Evolutionary conservation across 1,284 basidiomycete genomes (phyloP), one percentile per base, ranked within the genome.

Genomic region (Heterobasidion parviporum): DNA sequence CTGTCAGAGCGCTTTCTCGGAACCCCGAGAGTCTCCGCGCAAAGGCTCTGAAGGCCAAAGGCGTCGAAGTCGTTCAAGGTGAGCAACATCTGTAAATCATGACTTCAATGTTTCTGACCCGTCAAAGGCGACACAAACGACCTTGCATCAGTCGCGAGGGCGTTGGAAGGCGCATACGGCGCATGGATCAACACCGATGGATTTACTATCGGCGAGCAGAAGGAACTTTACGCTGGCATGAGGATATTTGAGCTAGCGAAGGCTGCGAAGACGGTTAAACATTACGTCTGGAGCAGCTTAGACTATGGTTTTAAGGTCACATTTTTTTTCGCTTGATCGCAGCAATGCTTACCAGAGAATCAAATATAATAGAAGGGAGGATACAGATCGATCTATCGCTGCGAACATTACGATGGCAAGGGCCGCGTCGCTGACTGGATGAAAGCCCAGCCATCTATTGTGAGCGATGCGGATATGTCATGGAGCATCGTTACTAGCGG

Each of bases 191-290:
- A 78, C 59, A 74, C 72, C 8, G 75, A 77, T 56, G 72, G 73
- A 3, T 77, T 75, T 61, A 74, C 72, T 9, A 70, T 76, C 7
- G 75, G 76, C 7, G 71, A 75, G 63, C 63, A 70, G 60, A 69
- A 65, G 48, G 75, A 77, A 62, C 70, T 74, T 1, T 75, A 70
- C 51, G 60, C 66, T 20, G 74, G 72, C 0, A 69, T 77, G 57
- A 67, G 74, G 47, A 73, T 79, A 12, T 79, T 74, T 59, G 76
- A 80, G 61, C 63, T 72, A n/a, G 75, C 78, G 3, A 73, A 75
- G 59, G 68, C 71, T 48, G 65, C 59, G 2, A 26, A 26, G 26
- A 61, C 62, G 15, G 63, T 73, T 55, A 61, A 64, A 36, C 74
- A 76, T 56, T 70, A 70, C 48, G 64, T 75, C 35, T 76, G 69